These are phyloP conservation scores for Oemleria cerasiformis DNA, from an alignment of 306 rosid genomes.

Conservation along the genomic window DNA sequence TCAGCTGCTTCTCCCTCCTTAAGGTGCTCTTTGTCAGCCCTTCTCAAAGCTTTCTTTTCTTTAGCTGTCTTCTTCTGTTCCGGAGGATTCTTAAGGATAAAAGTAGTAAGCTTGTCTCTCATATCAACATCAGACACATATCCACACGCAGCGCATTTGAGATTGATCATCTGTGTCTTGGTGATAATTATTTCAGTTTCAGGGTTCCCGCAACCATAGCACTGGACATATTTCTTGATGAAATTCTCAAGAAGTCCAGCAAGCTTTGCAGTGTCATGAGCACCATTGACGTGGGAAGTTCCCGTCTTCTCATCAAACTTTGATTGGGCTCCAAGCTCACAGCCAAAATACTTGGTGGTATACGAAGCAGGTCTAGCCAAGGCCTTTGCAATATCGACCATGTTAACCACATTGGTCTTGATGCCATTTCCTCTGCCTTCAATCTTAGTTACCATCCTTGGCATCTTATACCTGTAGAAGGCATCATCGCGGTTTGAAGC, in stretches of 20 bases:
- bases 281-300: conserved; percentile 66
- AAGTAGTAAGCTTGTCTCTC: conserved; percentile 79
- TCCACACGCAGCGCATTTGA: conserved; percentile 88
- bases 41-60: conserved; percentile 78
- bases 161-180: conserved; percentile 62
- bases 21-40: conserved; percentile 77
- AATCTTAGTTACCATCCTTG: conserved; percentile 78
- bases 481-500: conserved; percentile 81
- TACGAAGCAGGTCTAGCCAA: conserved; percentile 77
- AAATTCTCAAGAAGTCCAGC: conserved; percentile 80
- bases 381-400: conserved; percentile 87
- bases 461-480: conserved; percentile 91
- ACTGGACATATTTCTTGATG: conserved; percentile 80
- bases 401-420: conserved; percentile 73
- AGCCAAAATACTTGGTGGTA: conserved; percentile 73
- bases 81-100: conserved; percentile 76
- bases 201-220: conserved; percentile 81
- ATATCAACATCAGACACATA: conserved; percentile 73
- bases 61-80: conserved; percentile 66
- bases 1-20: conserved; percentile 81
- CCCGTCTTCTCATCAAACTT: conserved; percentile 82
- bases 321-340: conserved; percentile 86
- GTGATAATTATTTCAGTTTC: conserved; percentile 76
- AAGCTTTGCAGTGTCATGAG: conserved; percentile 74
- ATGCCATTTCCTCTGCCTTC: conserved; percentile 89